A percentile compares a stretch with the other conserved stretches of the same genome.
Conservation (phyloP, 208 protist genomes). For the Acanthamoeba divionensis region DNA sequence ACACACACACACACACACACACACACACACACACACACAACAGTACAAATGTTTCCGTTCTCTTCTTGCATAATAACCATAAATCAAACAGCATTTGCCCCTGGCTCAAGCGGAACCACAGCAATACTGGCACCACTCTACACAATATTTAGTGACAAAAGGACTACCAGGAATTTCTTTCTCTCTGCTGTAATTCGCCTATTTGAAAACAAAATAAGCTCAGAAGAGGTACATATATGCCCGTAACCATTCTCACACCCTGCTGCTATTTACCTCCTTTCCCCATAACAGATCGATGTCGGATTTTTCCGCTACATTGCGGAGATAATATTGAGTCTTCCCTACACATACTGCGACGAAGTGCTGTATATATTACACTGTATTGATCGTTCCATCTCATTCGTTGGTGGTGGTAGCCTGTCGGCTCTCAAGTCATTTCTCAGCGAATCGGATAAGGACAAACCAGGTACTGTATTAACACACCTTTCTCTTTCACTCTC, state of each 20-base stretch:
- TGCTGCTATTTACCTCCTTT: neutral
- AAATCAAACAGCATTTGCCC: neutral
- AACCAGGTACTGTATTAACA: no score
- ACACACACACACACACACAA: no score
- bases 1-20: no score
- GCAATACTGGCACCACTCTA: conserved; percentile 36
- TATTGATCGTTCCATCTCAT: conserved; percentile 6
- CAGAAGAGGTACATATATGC: conserved; percentile 22
- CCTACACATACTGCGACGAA: conserved; percentile 32
- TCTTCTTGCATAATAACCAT: neutral
- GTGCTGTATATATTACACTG: conserved; percentile 37
- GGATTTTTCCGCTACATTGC: conserved; percentile 45
- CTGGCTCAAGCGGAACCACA: neutral
- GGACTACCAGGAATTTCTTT: conserved; percentile 4
- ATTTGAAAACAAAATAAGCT: conserved; percentile 33
- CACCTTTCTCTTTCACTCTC: no score
- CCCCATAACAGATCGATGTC: neutral
- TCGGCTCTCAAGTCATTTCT: neutral
- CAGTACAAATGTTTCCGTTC: neutral
- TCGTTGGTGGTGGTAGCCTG: conserved; percentile 2
- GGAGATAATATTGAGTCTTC: conserved; percentile 32
- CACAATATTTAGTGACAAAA: conserved; percentile 49
- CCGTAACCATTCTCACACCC: no score
- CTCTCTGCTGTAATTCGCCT: conserved; percentile 5
- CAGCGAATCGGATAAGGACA: neutral